Evolutionary conservation across 2,329 filamentous ascomycete species (phyloP), one percentile per base, ranked within the genome.

Genomic region (Cladophialophora psammophila): DNA sequence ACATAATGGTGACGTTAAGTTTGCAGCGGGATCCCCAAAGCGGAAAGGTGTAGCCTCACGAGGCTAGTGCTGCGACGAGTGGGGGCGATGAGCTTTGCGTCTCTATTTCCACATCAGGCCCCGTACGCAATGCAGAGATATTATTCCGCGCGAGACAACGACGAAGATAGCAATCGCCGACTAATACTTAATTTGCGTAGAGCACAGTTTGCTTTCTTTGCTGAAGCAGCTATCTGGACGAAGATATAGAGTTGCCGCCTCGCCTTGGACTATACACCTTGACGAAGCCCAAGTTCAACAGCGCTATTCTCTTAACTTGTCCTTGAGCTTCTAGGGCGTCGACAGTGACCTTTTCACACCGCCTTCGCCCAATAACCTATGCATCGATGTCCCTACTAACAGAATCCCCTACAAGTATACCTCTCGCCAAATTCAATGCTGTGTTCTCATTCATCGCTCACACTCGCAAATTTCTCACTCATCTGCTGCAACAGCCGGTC

Each of bases 391-490:
- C 8, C 7, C 18, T 18, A 20, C 10, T n/a, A 48, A 26, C 8
- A 5, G 7, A 7, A 48, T 48, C 45, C 45, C 8, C 40, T 42
- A 8, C 40, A 42, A 42, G 15, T 12, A 42, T n/a, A 42, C 5
- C 15, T n/a, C 40, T 42, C 13, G 1, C 20, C 45, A 50, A 50
- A 10, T 26, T 20, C 45, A 12, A 7, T 13, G 9, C 45, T 50
- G 20, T 42, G 8, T 10, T 31, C 68, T 77, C 93, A 99, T 87
- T 98, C 94, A 81, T 99, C 95, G 78, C 92, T 88, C 68, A 99
- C 94, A 45, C 93, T 90, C 58, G 95, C 95, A 82, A 99, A 99
- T 84, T 97, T 97, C 83, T 99, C 95, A 74, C 91, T 90, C 93
- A 99, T 94, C 75, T 88, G 86, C 82, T 96, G 92, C 75, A 95